Percentiles rank a stretch among this genome's conserved stretches.
Conservation (phyloP, 2,329 filamentous ascomycete species). For the Leptographium radiaticola region DNA sequence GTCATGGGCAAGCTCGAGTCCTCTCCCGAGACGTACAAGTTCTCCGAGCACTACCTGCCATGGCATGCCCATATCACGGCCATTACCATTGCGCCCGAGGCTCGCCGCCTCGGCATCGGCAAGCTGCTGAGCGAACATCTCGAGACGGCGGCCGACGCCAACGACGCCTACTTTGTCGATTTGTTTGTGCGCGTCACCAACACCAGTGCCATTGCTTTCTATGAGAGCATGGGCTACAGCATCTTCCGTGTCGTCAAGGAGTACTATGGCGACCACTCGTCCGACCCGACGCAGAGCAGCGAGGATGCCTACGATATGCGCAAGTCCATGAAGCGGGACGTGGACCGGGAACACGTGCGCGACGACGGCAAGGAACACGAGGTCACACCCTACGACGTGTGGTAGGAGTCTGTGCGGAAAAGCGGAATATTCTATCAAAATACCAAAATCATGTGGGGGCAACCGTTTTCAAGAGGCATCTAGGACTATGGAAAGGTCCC, state of each 20-base stretch:
- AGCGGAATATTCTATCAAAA: no score
- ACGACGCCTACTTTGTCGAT: conserved; percentile 89
- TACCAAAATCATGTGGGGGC: not conserved
- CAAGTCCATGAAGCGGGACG: conserved; percentile 75
- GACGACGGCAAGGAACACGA: conserved; percentile 66
- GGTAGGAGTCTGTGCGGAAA: conserved; percentile 29
- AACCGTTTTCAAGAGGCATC: no score
- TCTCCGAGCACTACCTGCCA: conserved; percentile 86
- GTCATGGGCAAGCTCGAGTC: conserved; percentile 97
- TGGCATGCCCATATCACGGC: conserved; percentile 98
- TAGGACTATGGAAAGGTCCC: no score
- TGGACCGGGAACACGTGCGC: conserved; percentile 60
- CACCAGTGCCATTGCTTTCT: conserved; percentile 73
- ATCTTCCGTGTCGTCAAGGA: conserved; percentile 79
- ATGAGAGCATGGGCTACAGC: conserved; percentile 82
- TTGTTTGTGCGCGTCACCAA: conserved; percentile 88
- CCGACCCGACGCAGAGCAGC: conserved; percentile 44
- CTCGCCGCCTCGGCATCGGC: conserved; percentile 76
- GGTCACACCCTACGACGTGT: conserved; percentile 77
- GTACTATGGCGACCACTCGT: conserved; percentile 83
- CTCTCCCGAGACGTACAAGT: conserved; percentile 59
- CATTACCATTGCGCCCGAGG: conserved; percentile 78
- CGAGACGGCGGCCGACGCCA: conserved; percentile 68
- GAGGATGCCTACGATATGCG: conserved; percentile 98
- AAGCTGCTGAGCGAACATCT: conserved; percentile 70